Conservation (phyloP, 2,329 filamentous ascomycete genomes). For the Hymenoscyphus infarciens region DNA sequence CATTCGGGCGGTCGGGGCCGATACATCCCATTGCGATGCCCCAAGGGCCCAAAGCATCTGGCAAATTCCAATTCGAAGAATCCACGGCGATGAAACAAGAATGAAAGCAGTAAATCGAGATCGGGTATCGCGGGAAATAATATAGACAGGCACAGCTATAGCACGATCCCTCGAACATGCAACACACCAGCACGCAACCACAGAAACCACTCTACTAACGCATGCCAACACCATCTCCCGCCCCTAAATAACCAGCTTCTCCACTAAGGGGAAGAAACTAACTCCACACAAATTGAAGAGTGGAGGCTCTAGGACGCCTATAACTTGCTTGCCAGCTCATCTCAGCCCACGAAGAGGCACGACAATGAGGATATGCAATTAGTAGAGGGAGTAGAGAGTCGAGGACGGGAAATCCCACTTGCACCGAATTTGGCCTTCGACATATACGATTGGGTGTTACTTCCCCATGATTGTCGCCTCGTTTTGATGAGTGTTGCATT, state of each 20-base stretch:
- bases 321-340: not conserved
- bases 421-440: not conserved
- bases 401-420: conserved; percentile 2
- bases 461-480: not conserved
- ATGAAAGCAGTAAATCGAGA: not conserved
- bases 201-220: not conserved
- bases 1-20: not conserved
- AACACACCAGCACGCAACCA: not conserved
- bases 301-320: not conserved
- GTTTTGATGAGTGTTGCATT: not conserved
- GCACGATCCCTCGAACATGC: not conserved
- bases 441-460: conserved; percentile 1
- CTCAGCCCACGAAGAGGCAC: not conserved
- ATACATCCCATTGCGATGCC: not conserved
- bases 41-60: not conserved
- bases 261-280: not conserved
- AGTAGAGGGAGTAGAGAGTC: not conserved
- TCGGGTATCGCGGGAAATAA: not conserved
- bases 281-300: not conserved
- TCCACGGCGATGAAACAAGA: not conserved
- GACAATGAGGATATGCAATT: not conserved
- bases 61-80: not conserved
- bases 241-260: not conserved
- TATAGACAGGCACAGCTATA: conserved; percentile 1
- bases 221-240: not conserved